Conservation (phyloP, 208 protist species). For the Acanthamoeba quina region DNA sequence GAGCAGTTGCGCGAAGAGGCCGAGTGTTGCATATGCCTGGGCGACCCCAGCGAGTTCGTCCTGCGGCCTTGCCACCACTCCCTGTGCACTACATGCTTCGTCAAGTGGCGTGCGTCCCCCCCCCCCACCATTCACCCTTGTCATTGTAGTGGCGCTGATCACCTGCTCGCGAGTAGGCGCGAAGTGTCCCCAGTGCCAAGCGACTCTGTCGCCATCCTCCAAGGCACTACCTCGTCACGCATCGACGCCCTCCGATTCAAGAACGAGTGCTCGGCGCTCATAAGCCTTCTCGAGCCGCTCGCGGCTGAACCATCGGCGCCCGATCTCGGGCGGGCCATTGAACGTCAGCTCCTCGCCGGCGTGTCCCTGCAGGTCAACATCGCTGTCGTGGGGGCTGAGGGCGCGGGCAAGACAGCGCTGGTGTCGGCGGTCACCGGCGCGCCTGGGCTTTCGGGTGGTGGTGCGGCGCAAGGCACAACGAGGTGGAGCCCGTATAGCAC, state of each 20-base stretch:
- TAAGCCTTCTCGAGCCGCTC: neutral
- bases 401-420: neutral
- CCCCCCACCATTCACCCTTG: neutral
- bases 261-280: neutral
- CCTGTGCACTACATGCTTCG: neutral
- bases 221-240: neutral
- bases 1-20: neutral
- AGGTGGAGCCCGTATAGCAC: neutral
- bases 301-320: neutral
- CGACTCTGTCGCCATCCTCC: neutral
- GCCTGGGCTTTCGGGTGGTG: neutral
- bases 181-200: neutral
- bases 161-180: neutral
- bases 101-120: neutral
- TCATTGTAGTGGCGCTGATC: neutral
- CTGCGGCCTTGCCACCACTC: neutral
- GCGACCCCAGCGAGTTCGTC: neutral
- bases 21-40: neutral
- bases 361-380: neutral
- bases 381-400: neutral
- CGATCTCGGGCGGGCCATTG: neutral
- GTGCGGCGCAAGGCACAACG: neutral
- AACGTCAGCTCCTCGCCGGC: neutral
- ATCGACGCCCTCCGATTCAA: neutral
- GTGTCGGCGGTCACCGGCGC: neutral